phyloP scores from a whole-genome alignment of 2,329 filamentous ascomycete species.

The Lasiodiplodia gonubiensis region DNA sequence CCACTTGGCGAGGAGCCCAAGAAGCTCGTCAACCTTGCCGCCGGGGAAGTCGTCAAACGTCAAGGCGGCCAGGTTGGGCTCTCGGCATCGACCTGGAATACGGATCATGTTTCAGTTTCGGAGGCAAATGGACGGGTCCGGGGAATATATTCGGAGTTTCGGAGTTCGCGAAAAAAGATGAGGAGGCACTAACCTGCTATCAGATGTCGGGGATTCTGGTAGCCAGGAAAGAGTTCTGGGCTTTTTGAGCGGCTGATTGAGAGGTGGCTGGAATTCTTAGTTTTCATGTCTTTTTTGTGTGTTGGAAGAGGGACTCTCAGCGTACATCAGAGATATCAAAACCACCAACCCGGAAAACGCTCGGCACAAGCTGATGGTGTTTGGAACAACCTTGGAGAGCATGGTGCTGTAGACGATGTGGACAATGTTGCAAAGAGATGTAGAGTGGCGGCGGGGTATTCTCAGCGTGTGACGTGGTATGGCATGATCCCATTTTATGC shows the following conservation, averaged over 20 bases:
- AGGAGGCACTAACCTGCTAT: neutral
- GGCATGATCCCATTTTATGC: neutral
- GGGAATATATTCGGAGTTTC: neutral
- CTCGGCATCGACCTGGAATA: neutral
- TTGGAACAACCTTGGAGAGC: neutral
- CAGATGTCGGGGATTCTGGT: conserved; percentile 2
- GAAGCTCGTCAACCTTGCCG: conserved; percentile 1
- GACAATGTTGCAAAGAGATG: too few relatives aligned
- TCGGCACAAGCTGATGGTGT: neutral
- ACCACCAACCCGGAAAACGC: neutral
- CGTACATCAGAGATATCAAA: neutral
- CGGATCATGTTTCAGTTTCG: neutral
- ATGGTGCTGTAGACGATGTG: neutral
- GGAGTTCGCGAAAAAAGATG: neutral
- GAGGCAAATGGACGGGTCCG: neutral
- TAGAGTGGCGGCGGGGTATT: too few relatives aligned
- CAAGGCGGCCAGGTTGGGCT: neutral
- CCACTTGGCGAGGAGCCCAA: neutral
- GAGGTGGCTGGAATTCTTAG: neutral
- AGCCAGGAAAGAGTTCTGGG: neutral
- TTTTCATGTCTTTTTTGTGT: neutral
- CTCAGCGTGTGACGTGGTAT: neutral
- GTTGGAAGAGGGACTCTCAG: neutral
- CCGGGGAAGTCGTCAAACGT: conserved; percentile 11
- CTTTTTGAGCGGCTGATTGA: neutral